Conservation (phyloP, 176 grass and related monocot species). For the Leersia perrieri region DNA sequence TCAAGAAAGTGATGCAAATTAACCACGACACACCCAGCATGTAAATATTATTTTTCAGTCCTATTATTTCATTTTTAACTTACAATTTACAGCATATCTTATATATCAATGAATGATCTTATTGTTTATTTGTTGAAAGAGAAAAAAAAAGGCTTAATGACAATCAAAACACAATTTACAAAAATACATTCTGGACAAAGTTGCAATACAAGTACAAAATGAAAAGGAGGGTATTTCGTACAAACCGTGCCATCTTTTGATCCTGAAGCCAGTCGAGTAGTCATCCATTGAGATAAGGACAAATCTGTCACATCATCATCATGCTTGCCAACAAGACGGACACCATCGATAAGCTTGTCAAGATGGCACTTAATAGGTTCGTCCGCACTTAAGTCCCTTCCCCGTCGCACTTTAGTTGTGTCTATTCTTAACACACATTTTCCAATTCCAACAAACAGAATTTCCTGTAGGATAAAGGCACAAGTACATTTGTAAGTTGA, state of each 20-base stretch:
- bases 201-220: background rate
- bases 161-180: constrained; percentile 17
- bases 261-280: constrained; percentile 81
- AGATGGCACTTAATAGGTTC: constrained; percentile 84
- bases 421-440: constrained; percentile 83
- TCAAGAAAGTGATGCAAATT: background rate
- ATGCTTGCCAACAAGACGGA: constrained; percentile 82
- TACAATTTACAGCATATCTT: background rate
- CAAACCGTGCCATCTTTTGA: constrained; percentile 98
- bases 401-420: constrained; percentile 81
- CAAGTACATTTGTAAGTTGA: background rate
- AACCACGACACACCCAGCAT: background rate
- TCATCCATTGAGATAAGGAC: constrained; percentile 99
- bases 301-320: constrained; percentile 86
- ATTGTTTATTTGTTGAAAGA: background rate
- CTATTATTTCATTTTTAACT: background rate
- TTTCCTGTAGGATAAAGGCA: constrained; percentile 53
- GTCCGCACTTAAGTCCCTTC: constrained; percentile 65
- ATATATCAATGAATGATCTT: background rate
- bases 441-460: constrained; percentile 92
- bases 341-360: constrained; percentile 81
- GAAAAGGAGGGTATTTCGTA: constrained; percentile 22
- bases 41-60: background rate
- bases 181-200: background rate
- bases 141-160: background rate